Evolutionary conservation across 768 basidiomycete genomes (phyloP).

Genomic region (Tylopilus felleus): DNA sequence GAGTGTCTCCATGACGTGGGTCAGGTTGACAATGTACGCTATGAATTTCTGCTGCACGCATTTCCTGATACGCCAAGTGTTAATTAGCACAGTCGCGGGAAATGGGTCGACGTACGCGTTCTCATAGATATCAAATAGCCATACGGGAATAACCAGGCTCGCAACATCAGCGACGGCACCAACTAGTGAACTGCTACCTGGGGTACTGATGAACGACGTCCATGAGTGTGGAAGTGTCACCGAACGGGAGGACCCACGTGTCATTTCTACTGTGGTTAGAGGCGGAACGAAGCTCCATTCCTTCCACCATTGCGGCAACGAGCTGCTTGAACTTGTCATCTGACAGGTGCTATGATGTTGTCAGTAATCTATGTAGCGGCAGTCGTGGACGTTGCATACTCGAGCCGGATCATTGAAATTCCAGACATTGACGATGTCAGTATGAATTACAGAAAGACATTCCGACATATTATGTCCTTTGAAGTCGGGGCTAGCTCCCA

Average conservation of each 20-base stretch:
- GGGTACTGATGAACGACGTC: not conserved
- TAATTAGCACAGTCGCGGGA: not conserved
- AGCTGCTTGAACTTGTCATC: not conserved
- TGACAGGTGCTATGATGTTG: not conserved
- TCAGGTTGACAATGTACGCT: not conserved
- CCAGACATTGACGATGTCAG: not conserved
- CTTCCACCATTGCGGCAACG: not conserved
- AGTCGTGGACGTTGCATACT: not conserved
- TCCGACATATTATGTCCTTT: not conserved
- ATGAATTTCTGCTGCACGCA: not conserved
- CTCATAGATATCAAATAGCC: not conserved
- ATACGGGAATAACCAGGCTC: not conserved
- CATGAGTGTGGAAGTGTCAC: not conserved
- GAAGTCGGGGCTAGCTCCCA: not conserved
- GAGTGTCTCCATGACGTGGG: not conserved
- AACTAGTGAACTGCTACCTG: not conserved
- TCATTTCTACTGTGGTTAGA: not conserved
- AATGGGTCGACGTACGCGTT: not conserved
- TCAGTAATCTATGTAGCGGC: not conserved
- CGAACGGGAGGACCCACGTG: not conserved
- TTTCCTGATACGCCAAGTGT: not conserved
- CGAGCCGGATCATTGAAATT: constrained; percentile 1
- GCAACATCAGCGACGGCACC: not conserved
- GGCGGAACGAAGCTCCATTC: not conserved
- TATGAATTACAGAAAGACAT: not conserved